Conservation (phyloP, 139 green algal species). For the Closterium sp. region DNA sequence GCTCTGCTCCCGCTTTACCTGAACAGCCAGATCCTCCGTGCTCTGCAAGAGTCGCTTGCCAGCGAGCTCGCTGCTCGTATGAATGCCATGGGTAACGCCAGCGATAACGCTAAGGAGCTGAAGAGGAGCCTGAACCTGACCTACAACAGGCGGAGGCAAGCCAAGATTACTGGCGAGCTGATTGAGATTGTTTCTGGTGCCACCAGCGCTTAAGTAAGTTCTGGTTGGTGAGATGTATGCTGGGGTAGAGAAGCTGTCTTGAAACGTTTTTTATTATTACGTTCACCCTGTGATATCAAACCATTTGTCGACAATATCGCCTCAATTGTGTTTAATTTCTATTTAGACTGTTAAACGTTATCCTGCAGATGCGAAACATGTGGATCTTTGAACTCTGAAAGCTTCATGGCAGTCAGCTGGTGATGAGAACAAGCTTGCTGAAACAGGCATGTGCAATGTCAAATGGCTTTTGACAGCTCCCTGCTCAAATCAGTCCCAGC, state of each 20-base stretch:
- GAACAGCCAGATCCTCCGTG: conserved; percentile 87
- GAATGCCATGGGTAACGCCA: conserved; percentile 97
- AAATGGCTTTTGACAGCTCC: too few relatives aligned
- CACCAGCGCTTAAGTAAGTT: conserved; percentile 4
- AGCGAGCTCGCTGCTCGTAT: conserved; percentile 98
- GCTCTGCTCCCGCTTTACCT: conserved; percentile 98
- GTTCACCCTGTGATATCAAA: neutral
- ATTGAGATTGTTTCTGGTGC: conserved; percentile 80
- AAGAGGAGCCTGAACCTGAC: conserved; percentile 76
- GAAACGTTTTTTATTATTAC: neutral
- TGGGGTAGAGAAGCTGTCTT: neutral
- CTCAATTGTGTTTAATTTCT: neutral
- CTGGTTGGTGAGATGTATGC: neutral
- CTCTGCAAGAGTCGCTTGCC: conserved; percentile 83
- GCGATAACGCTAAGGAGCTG: conserved; percentile 95
- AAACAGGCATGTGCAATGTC: too few relatives aligned
- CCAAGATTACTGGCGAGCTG: conserved; percentile 90
- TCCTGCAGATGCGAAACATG: too few relatives aligned
- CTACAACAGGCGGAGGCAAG: conserved; percentile 95
- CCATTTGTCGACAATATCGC: neutral
- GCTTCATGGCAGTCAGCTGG: too few relatives aligned
- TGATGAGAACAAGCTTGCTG: too few relatives aligned
- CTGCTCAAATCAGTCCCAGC: too few relatives aligned
- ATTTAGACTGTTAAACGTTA: too few relatives aligned
- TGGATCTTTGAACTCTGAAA: too few relatives aligned